Base-by-base conservation (phyloP, 148 eudicot species). In the Fagopyrum tataricum region DNA sequence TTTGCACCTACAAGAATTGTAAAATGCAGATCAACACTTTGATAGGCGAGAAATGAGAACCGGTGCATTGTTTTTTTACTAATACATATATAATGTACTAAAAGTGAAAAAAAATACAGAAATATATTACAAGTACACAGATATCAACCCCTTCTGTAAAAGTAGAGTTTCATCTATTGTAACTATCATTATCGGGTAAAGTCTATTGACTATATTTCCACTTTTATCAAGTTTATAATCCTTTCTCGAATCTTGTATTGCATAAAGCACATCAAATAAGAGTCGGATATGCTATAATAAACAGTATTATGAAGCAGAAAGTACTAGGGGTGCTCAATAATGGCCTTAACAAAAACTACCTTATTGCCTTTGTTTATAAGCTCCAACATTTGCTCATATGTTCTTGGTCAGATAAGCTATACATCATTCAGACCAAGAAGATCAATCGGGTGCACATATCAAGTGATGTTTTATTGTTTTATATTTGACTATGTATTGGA, bases 1-100 rank as follows among this genome's bases (percentile, higher is more conserved):
- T 87, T 84, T 92, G 98, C 47, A 92, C 96, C 96, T 69, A 58
- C 12, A 12, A 70, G 44, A 7, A 43, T 31, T 70, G 52, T 46
- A 70, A 31, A 31, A 31, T 37, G 43, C n/a, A 14, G 37, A 58
- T 58, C 64, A 58, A 12, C 4, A 23, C 31, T 13, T 58, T 21
- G 12, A 58, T 23, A 3, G 37, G 37, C 1, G 37, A 31, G 37
- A 31, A 31, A 31, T 31, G 37, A 31, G 37, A 31, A 31, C 37
- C 37, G 1, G 37, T 31, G 37, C 37, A 31, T 31, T 31, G 37
- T 31, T 31, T 31, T 31, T 31, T 31, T 31, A 31, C 37, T 31
- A 31, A 31, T 31, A 31, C 37, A 31, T 31, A 31, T 31, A 31
- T 31, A 31, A 31, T 31, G 37, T 31, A 31, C 37, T 31, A 31